Evolutionary conservation across 805 yeast species (phyloP).

Genomic region (Wickerhamiella lipophila): DNA sequence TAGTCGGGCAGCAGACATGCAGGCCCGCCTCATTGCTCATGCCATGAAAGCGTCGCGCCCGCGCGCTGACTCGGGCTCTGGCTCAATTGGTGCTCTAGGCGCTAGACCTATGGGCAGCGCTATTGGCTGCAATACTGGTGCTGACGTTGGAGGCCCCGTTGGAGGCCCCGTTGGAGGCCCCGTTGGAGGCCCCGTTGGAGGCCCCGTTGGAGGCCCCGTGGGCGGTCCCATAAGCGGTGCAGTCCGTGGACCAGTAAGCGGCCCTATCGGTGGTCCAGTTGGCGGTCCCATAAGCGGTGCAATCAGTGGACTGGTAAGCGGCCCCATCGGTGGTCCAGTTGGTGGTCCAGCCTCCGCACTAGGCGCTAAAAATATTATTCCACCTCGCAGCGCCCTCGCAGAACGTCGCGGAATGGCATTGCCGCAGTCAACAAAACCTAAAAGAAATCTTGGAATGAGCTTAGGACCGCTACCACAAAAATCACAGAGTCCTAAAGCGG

Average conservation of each 20-base stretch:
- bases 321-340: slow-evolving; percentile 7
- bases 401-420: slow-evolving; percentile 23
- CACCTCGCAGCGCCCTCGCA: background rate
- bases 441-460: background rate
- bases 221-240: slow-evolving; percentile 18
- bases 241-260: background rate
- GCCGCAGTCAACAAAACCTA: background rate
- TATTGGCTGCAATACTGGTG: no score
- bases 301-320: background rate
- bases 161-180: slow-evolving; percentile 5
- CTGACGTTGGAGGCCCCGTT: no score
- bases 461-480: slow-evolving; percentile 19
- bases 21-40: slow-evolving; percentile 65
- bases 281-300: background rate
- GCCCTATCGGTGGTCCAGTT: background rate
- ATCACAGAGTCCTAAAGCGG: slow-evolving; percentile 23
- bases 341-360: slow-evolving; percentile 16
- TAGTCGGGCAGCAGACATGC: slow-evolving; percentile 50
- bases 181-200: background rate
- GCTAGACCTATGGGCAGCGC: no score
- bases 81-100: slow-evolving; percentile 1
- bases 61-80: slow-evolving; percentile 1
- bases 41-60: slow-evolving; percentile 64
- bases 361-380: background rate
- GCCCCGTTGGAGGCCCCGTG: slow-evolving; percentile 21